Evolutionary conservation across 495 filamentous ascomycete genomes (phyloP).

Genomic region (Aspergillus taichungensis): DNA sequence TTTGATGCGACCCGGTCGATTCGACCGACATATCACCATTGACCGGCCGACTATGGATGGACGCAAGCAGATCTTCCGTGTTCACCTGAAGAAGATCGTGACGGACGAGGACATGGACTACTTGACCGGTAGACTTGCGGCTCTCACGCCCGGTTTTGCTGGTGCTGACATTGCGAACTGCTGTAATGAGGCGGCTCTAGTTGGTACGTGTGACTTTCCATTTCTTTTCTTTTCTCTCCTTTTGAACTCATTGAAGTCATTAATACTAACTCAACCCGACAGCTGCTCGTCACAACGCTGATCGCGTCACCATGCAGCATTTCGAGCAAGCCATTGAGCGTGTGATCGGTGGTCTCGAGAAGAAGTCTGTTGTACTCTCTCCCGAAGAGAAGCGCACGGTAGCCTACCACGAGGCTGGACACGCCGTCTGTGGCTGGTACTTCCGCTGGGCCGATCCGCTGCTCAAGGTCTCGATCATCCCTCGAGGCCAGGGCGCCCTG

Average conservation of each 20-base stretch:
- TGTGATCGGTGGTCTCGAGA: constrained; percentile 91
- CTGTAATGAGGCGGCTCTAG: constrained; percentile 92
- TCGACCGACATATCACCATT: constrained; percentile 90
- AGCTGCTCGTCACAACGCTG: constrained; percentile 77
- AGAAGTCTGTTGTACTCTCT: constrained; percentile 85
- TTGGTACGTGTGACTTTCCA: constrained; percentile 56
- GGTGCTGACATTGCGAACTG: constrained; percentile 98
- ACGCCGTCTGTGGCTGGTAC: constrained; percentile 98
- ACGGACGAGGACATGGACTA: constrained; percentile 83
- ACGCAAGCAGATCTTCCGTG: constrained; percentile 89
- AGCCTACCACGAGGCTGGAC: constrained; percentile 96
- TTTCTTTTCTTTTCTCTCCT: not conserved
- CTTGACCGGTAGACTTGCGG: constrained; percentile 75
- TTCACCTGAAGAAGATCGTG: constrained; percentile 86
- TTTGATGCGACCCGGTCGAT: constrained; percentile 90
- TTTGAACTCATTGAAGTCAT: not conserved
- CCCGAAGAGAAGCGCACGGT: constrained; percentile 91
- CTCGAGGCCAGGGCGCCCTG: constrained; percentile 83
- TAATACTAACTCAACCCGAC: constrained; percentile 23
- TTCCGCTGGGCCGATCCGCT: constrained; percentile 93
- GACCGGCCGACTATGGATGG: constrained; percentile 95
- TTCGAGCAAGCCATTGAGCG: constrained; percentile 98
- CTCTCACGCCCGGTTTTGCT: constrained; percentile 90
- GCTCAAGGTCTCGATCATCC: constrained; percentile 97
- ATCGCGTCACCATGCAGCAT: constrained; percentile 72